phyloP scores from a whole-genome alignment of 1,284 basidiomycete genomes.

The Ustilago curta region DNA sequence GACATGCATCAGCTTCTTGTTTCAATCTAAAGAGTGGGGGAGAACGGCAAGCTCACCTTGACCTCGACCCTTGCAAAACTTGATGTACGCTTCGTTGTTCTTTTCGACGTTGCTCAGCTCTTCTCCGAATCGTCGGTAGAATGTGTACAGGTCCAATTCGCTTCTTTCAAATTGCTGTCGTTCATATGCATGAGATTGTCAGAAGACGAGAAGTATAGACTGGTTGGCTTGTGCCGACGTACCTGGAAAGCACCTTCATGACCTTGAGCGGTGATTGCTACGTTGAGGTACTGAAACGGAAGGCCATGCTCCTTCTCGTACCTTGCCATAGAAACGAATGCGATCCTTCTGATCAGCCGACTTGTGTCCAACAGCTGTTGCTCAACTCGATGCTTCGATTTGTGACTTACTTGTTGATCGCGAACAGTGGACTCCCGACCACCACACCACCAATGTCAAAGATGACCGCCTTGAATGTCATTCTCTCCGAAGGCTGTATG shows the following conservation, averaged over 20 bases:
- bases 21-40: background rate
- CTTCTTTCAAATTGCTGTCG: constrained; percentile 63
- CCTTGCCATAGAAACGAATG: background rate
- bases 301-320: constrained; percentile 62
- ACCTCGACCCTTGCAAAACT: constrained; percentile 58
- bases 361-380: background rate
- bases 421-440: constrained; percentile 66
- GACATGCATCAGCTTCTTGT: background rate
- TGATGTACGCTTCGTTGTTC: constrained; percentile 58
- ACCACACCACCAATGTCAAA: constrained; percentile 70
- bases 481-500: background rate
- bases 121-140: constrained; percentile 65
- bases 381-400: background rate
- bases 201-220: background rate
- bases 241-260: constrained; percentile 68
- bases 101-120: constrained; percentile 61
- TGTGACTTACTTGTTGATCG: constrained; percentile 56
- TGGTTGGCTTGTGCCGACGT: background rate
- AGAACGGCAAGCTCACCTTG: constrained; percentile 16
- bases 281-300: constrained; percentile 69
- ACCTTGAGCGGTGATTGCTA: constrained; percentile 67
- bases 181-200: background rate
- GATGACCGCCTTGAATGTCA: constrained; percentile 53
- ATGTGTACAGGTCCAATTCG: constrained; percentile 64
- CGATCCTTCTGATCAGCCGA: background rate